These are phyloP conservation scores for Theobroma cacao DNA, from an alignment of 345 rosid species.

Conservation along the genomic window DNA sequence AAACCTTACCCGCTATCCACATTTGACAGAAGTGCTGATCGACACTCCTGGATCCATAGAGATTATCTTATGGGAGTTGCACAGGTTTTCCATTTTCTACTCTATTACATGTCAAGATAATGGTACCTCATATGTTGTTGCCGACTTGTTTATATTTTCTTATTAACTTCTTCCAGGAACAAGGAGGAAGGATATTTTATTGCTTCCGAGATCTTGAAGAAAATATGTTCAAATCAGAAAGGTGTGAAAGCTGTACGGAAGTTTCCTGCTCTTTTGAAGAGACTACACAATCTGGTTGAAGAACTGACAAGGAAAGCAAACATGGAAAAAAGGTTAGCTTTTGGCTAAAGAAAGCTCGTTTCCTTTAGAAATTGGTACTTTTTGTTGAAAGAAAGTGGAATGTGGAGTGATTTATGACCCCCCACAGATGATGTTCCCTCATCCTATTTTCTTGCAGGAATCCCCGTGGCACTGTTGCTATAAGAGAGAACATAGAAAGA, in stretches of 20 bases:
- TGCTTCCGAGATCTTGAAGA: conserved; percentile 65
- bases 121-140: neutral
- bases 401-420: neutral
- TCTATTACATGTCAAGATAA: neutral
- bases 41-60: conserved; percentile 53
- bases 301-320: conserved; percentile 62
- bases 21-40: conserved; percentile 60
- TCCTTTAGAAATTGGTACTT: neutral
- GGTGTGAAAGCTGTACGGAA: conserved; percentile 53
- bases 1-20: conserved; percentile 64
- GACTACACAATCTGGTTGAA: conserved; percentile 62
- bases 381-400: neutral
- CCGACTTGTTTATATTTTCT: neutral
- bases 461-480: conserved; percentile 28
- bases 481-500: conserved; percentile 55
- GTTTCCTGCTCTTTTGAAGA: conserved; percentile 57
- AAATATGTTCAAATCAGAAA: conserved; percentile 48
- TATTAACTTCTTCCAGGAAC: conserved; percentile 50
- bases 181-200: conserved; percentile 85
- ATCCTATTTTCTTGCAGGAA: conserved; percentile 40
- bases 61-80: conserved; percentile 61
- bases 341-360: neutral
- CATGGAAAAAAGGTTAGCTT: conserved; percentile 47
- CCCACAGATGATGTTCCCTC: neutral
- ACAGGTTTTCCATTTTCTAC: conserved; percentile 45